Base-by-base conservation (phyloP, 1,284 basidiomycete species). In the Irpex lacteus region DNA sequence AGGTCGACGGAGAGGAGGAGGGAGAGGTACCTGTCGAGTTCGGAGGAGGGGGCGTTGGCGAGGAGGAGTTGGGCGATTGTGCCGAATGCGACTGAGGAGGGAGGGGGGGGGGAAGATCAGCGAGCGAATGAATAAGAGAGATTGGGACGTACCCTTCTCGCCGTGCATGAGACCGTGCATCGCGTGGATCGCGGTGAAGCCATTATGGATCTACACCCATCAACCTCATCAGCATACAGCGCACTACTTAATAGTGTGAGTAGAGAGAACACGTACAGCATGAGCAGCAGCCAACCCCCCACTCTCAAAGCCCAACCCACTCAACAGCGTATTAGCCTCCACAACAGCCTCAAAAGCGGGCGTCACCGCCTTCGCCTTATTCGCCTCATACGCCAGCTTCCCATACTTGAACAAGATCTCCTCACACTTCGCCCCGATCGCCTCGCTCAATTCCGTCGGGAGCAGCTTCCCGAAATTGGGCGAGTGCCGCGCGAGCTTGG, bases 141-240 rank as follows among this genome's bases (percentile, higher is more conserved):
- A n/a, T n/a, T n/a, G n/a, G n/a, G n/a, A n/a, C n/a, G n/a, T n/a
- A n/a, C 74, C 75, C 64, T 76, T 76, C 63, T 76, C 75, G 50
- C 75, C 75, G 66, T 76, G 75, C 65, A 76, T 69, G 53, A 73
- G 67, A 5, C 65, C 63, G 65, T 76, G 75, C 40, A 75, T 62
- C 11, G 67, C 70, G 26, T 73, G 70, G n/a, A 76, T 72, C 7
- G 72, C 72, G 4, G 75, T 76, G 62, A 76, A 69, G 15, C 74
- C 75, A 54, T 76, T 71, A 64, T 76, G 74, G 63, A 76, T 75
- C 74, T n/a, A n/a, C n/a, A n/a, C n/a, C n/a, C n/a, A n/a, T n/a
- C n/a, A n/a, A n/a, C n/a, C n/a, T n/a, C n/a, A n/a, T n/a, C n/a
- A n/a, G n/a, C n/a, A n/a, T n/a, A n/a, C n/a, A n/a, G n/a, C n/a